Evolutionary conservation across 23 red algal species (phyloP).

Genomic region (Gracilaria domingensis): DNA sequence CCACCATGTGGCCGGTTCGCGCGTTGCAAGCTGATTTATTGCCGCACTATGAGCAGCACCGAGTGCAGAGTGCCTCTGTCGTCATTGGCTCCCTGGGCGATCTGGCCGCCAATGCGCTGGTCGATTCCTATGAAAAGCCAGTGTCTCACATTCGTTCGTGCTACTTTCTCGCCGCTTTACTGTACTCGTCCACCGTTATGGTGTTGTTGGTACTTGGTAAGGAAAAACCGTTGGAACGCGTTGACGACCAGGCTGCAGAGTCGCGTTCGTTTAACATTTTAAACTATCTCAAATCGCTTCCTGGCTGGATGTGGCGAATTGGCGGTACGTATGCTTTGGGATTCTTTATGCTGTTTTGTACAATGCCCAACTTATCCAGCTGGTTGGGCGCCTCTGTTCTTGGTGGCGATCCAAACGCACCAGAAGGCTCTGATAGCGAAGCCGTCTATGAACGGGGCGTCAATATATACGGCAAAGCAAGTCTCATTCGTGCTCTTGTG

Average conservation of each 20-base stretch:
- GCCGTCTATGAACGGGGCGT: slow-evolving; percentile 48
- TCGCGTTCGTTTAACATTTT: slow-evolving; percentile 30
- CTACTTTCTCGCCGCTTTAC: slow-evolving; percentile 21
- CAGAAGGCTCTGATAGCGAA: slow-evolving; percentile 17
- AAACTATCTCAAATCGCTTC: slow-evolving; percentile 34
- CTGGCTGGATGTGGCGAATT: slow-evolving; percentile 58
- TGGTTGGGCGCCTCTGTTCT: slow-evolving; percentile 78
- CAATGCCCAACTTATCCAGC: slow-evolving; percentile 60
- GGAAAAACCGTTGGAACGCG: slow-evolving; percentile 40
- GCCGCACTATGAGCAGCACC: slow-evolving; percentile 56
- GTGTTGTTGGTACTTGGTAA: slow-evolving; percentile 41
- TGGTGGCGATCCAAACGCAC: slow-evolving; percentile 56
- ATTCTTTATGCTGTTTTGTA: slow-evolving; percentile 65
- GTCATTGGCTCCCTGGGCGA: slow-evolving; percentile 63
- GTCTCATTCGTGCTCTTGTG: slow-evolving; percentile 30
- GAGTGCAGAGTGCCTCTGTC: slow-evolving; percentile 62
- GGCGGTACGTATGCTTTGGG: slow-evolving; percentile 49
- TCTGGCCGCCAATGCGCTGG: slow-evolving; percentile 46
- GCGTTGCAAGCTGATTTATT: slow-evolving; percentile 72
- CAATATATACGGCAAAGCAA: slow-evolving; percentile 50
- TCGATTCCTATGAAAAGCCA: slow-evolving; percentile 55
- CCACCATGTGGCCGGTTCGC: slow-evolving; percentile 76
- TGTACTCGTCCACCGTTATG: slow-evolving; percentile 33
- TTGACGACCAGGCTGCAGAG: neutral
- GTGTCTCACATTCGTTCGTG: slow-evolving; percentile 42